A percentile compares a stretch with the other conserved stretches of the same genome.
phyloP scores from a whole-genome alignment of 139 green algal genomes.

The Nannochloris sp. region DNA sequence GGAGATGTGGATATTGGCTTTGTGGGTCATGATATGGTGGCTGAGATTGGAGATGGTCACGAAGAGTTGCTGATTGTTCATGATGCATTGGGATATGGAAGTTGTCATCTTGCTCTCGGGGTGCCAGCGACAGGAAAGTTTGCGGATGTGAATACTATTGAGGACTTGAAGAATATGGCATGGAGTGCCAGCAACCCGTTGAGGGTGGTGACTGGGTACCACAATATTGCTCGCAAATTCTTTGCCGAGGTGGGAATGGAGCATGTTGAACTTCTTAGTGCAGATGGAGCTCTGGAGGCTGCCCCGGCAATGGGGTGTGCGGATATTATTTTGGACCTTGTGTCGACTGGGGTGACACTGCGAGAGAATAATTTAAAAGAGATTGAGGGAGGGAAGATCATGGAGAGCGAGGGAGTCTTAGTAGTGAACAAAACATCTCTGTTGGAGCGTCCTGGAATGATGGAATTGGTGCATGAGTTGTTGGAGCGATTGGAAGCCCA shows the following conservation, averaged over 20 bases:
- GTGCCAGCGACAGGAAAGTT: slow-evolving; percentile 69
- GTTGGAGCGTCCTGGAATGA: slow-evolving; percentile 43
- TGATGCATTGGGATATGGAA: slow-evolving; percentile 83
- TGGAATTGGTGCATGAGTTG: slow-evolving; percentile 78
- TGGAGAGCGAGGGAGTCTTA: slow-evolving; percentile 76
- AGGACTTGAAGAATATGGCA: slow-evolving; percentile 68
- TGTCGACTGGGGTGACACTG: slow-evolving; percentile 86
- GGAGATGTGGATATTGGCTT: slow-evolving; percentile 97
- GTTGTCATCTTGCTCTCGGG: slow-evolving; percentile 90
- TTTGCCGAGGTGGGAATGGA: slow-evolving; percentile 79
- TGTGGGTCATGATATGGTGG: slow-evolving; percentile 94
- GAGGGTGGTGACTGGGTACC: slow-evolving; percentile 64
- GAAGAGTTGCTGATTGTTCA: slow-evolving; percentile 82
- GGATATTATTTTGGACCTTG: slow-evolving; percentile 96
- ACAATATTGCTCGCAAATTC: slow-evolving; percentile 60
- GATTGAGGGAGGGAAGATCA: slow-evolving; percentile 57
- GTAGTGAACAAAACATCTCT: slow-evolving; percentile 72
- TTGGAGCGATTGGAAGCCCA: slow-evolving; percentile 94
- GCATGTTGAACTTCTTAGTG: slow-evolving; percentile 75
- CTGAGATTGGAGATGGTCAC: slow-evolving; percentile 62
- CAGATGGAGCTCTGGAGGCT: slow-evolving; percentile 90
- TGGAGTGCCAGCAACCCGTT: slow-evolving; percentile 73
- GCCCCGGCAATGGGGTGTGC: slow-evolving; percentile 92
- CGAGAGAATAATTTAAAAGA: slow-evolving; percentile 97
- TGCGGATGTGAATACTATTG: slow-evolving; percentile 55